Conservation (phyloP, 495 filamentous ascomycete species). For the Aspergillus avenaceus region DNA sequence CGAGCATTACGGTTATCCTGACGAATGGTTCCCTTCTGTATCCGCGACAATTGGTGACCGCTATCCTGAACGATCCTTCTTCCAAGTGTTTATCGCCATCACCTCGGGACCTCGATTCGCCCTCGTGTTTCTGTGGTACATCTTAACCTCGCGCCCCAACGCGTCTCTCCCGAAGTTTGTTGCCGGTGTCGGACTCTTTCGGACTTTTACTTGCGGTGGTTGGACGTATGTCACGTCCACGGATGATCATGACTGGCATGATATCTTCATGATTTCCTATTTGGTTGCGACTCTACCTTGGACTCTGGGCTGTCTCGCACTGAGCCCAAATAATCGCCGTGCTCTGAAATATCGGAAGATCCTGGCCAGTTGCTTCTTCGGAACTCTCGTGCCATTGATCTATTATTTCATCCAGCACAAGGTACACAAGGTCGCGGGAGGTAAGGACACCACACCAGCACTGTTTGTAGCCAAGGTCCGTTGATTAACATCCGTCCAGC, state of each 20-base stretch:
- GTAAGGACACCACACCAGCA: slow-evolving; percentile 50
- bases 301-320: slow-evolving; percentile 84
- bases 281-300: slow-evolving; percentile 91
- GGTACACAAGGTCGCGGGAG: slow-evolving; percentile 89
- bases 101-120: slow-evolving; percentile 93
- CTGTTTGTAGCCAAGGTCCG: slow-evolving; percentile 4
- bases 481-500: slow-evolving; percentile 47
- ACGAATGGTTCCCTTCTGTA: slow-evolving; percentile 99
- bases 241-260: slow-evolving; percentile 97
- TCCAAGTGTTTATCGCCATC: slow-evolving; percentile 94
- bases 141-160: slow-evolving; percentile 75
- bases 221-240: slow-evolving; percentile 99
- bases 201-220: slow-evolving; percentile 91
- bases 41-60: slow-evolving; percentile 98
- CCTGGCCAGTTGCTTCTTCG: slow-evolving; percentile 81
- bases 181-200: slow-evolving; percentile 73
- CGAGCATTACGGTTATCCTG: slow-evolving; percentile 91
- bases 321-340: slow-evolving; percentile 80
- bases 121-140: slow-evolving; percentile 88
- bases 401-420: slow-evolving; percentile 99
- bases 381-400: slow-evolving; percentile 81
- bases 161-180: slow-evolving; percentile 76
- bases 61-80: slow-evolving; percentile 94
- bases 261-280: slow-evolving; percentile 99
- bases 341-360: slow-evolving; percentile 89